These are phyloP conservation scores for Boechera retrofracta DNA, from an alignment of 345 rosid genomes.

Conservation along the genomic window DNA sequence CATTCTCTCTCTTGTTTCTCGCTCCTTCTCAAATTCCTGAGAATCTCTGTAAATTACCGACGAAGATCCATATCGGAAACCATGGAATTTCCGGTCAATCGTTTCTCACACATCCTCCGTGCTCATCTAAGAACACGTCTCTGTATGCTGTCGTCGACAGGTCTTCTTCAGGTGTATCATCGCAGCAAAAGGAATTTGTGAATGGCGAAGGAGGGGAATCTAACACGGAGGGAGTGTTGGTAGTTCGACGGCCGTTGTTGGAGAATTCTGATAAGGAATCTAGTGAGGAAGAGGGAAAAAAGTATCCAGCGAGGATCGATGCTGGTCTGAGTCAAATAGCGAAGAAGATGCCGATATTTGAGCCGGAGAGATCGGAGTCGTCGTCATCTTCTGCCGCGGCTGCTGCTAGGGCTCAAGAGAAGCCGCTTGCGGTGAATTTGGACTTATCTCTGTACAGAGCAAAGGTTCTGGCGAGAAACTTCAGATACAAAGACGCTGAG, in stretches of 20 bases:
- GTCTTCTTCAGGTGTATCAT: slow-evolving; percentile 33
- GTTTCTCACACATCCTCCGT: slow-evolving; percentile 36
- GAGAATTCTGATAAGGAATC: slow-evolving; percentile 56
- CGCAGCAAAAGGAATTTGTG: slow-evolving; percentile 23
- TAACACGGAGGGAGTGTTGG: slow-evolving; percentile 46
- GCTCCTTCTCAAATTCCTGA: slow-evolving; percentile 52
- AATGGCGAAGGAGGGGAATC: slow-evolving; percentile 33
- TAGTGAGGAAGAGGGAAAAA: slow-evolving; percentile 37
- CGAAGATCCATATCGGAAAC: slow-evolving; percentile 46
- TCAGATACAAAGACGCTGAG: slow-evolving; percentile 65
- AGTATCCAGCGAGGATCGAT: slow-evolving; percentile 56
- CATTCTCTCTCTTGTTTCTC: slow-evolving; percentile 57
- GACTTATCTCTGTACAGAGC: slow-evolving; percentile 90
- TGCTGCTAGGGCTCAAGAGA: slow-evolving; percentile 51
- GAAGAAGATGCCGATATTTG: slow-evolving; percentile 88
- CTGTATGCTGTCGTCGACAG: slow-evolving; percentile 50
- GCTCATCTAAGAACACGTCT: slow-evolving; percentile 34
- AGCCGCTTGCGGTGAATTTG: slow-evolving; percentile 74
- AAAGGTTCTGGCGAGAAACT: slow-evolving; percentile 63
- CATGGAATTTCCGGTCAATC: slow-evolving; percentile 41
- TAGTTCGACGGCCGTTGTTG: slow-evolving; percentile 74
- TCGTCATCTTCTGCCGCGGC: slow-evolving; percentile 44
- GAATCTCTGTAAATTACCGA: slow-evolving; percentile 36
- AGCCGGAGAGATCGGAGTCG: slow-evolving; percentile 66
- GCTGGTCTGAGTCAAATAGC: slow-evolving; percentile 71